Conservation (phyloP, 2,329 filamentous ascomycete genomes). For the Truncatella angustata region DNA sequence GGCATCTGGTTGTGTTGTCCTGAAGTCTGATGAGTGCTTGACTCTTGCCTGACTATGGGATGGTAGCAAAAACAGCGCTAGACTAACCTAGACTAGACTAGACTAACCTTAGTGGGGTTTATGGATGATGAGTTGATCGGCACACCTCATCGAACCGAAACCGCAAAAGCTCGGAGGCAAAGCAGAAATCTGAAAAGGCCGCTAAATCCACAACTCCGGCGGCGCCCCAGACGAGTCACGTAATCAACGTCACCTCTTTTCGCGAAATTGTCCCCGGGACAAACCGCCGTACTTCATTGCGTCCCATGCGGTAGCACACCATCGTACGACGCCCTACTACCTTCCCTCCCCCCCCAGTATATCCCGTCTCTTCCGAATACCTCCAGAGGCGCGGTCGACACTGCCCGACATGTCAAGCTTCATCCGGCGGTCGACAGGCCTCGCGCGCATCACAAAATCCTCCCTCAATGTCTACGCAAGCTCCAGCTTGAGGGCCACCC, state of each 20-base stretch:
- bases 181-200: slow-evolving; percentile 18
- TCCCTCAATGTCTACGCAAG: slow-evolving; percentile 22
- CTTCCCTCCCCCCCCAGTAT: neutral
- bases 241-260: neutral
- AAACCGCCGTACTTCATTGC: neutral
- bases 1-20: no score
- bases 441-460: slow-evolving; percentile 23
- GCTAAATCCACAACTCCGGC: slow-evolving; percentile 1
- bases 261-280: neutral
- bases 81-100: no score
- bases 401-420: slow-evolving; percentile 31
- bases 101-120: neutral
- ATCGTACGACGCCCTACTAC: neutral
- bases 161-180: slow-evolving; percentile 10
- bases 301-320: slow-evolving; percentile 10
- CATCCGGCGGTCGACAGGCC: slow-evolving; percentile 27
- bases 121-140: slow-evolving; percentile 6
- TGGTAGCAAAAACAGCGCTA: no score
- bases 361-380: slow-evolving; percentile 18
- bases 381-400: slow-evolving; percentile 14
- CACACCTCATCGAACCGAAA: neutral
- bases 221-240: slow-evolving; percentile 3
- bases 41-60: no score
- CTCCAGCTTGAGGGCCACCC: slow-evolving; percentile 21
- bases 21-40: no score